phyloP scores from a whole-genome alignment of 2,329 filamentous ascomycete genomes.

The Chaetomiaceae sp. region DNA sequence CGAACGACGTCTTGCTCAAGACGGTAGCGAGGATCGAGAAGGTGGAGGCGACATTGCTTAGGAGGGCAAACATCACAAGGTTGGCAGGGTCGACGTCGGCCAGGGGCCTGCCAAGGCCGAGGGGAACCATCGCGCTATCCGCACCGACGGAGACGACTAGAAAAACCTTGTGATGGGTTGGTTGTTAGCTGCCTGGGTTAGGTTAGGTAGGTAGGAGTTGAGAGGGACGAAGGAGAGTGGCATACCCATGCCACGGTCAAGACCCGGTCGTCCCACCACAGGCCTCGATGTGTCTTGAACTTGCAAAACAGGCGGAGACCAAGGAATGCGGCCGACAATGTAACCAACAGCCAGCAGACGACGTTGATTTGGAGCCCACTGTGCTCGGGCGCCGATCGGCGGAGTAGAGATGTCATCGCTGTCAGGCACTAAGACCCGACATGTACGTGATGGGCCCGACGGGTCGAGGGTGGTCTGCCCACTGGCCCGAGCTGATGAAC shows the following conservation, averaged over 20 bases:
- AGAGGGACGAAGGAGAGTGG: not conserved
- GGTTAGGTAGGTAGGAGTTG: not conserved
- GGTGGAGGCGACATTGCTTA: slow-evolving; percentile 21
- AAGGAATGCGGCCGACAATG: slow-evolving; percentile 1
- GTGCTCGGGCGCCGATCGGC: not conserved
- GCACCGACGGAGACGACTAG: slow-evolving; percentile 12
- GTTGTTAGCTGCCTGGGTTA: not conserved
- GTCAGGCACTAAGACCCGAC: too few species aligned
- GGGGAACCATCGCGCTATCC: slow-evolving; percentile 9
- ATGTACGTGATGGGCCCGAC: too few species aligned
- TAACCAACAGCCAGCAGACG: not conserved
- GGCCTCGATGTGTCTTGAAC: slow-evolving; percentile 17
- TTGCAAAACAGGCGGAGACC: slow-evolving; percentile 25
- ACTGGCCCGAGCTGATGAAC: too few species aligned
- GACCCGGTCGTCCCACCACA: slow-evolving; percentile 27
- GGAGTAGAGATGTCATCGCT: not conserved
- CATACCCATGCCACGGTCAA: slow-evolving; percentile 24
- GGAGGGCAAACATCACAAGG: slow-evolving; percentile 13
- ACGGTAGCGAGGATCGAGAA: slow-evolving; percentile 30
- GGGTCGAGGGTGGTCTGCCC: too few species aligned
- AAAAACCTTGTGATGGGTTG: not conserved
- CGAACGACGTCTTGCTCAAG: slow-evolving; percentile 37
- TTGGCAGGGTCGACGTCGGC: slow-evolving; percentile 20
- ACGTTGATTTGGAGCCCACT: not conserved
- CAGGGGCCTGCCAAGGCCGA: slow-evolving; percentile 25